phyloP scores from a whole-genome alignment of 768 basidiomycete genomes.

The Auriculariales sp. region DNA sequence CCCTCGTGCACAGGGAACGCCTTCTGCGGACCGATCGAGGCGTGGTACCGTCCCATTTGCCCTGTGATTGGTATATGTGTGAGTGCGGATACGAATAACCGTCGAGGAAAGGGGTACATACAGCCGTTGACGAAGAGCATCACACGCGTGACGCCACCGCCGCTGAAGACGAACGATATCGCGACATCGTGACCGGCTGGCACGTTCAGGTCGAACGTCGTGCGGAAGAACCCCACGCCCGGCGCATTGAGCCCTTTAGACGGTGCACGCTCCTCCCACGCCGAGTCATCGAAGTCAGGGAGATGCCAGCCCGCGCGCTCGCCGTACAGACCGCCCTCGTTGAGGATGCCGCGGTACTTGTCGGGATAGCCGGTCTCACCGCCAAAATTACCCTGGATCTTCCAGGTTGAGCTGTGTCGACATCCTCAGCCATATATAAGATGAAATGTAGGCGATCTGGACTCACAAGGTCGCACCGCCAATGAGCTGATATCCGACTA shows the following conservation, averaged over 20 bases:
- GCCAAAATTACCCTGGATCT: slow-evolving; percentile 61
- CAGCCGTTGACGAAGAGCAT: not conserved
- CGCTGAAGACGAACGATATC: slow-evolving; percentile 58
- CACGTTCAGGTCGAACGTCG: slow-evolving; percentile 51
- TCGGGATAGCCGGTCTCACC: slow-evolving; percentile 66
- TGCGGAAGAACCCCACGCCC: slow-evolving; percentile 73
- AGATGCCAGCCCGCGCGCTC: slow-evolving; percentile 65
- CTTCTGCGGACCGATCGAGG: slow-evolving; percentile 58
- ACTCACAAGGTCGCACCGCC: not conserved
- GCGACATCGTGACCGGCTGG: slow-evolving; percentile 47
- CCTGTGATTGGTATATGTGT: slow-evolving; percentile 71
- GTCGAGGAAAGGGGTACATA: not conserved
- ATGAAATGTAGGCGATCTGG: not conserved
- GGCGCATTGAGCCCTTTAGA: slow-evolving; percentile 46
- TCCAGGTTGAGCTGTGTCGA: slow-evolving; percentile 34
- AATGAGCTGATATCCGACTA: not conserved
- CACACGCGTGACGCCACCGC: slow-evolving; percentile 10
- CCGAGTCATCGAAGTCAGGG: slow-evolving; percentile 46
- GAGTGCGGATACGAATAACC: slow-evolving; percentile 16
- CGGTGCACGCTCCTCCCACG: slow-evolving; percentile 44
- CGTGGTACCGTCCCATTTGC: slow-evolving; percentile 73
- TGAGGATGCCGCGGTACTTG: too few relatives aligned
- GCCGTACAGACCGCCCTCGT: slow-evolving; percentile 58
- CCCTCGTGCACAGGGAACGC: slow-evolving; percentile 78
- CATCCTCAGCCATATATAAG: too few relatives aligned